phyloP scores from a whole-genome alignment of 257 asterid species.

The Osmanthus fragrans region DNA sequence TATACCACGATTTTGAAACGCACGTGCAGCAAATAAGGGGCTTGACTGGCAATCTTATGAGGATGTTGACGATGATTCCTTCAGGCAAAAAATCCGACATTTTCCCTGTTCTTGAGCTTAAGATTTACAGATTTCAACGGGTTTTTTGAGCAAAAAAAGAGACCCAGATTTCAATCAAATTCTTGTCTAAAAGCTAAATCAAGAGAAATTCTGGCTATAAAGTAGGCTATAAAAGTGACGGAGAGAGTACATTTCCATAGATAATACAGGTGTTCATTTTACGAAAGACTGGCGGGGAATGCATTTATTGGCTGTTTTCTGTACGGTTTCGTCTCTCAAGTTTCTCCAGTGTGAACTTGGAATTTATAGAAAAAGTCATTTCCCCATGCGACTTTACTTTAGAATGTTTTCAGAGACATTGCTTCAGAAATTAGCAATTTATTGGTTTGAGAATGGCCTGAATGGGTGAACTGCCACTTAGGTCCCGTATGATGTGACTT shows the following conservation, averaged over 20 bases:
- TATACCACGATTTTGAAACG: constrained; percentile 53
- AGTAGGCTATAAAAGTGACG: background rate
- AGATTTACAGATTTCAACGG: background rate
- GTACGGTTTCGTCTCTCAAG: background rate
- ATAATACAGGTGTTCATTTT: background rate
- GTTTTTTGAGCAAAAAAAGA: background rate
- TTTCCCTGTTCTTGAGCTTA: background rate
- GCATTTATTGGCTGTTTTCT: background rate
- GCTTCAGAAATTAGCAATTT: background rate
- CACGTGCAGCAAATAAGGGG: constrained; percentile 47
- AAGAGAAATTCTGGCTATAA: background rate
- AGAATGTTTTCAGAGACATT: background rate
- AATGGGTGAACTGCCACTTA: background rate
- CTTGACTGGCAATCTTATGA: constrained; percentile 38
- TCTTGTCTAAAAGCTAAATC: background rate
- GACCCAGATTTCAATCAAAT: background rate
- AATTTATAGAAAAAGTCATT: background rate
- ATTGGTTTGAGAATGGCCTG: too few species aligned
- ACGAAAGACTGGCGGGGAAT: background rate
- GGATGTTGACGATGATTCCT: constrained; percentile 41
- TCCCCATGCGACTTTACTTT: background rate
- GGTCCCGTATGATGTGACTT: background rate
- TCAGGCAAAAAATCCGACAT: constrained; percentile 42
- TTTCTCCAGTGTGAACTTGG: background rate
- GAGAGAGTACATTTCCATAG: background rate